Evolutionary conservation across 2,329 filamentous ascomycete species (phyloP).

Genomic region (Fusarium torulosum): DNA sequence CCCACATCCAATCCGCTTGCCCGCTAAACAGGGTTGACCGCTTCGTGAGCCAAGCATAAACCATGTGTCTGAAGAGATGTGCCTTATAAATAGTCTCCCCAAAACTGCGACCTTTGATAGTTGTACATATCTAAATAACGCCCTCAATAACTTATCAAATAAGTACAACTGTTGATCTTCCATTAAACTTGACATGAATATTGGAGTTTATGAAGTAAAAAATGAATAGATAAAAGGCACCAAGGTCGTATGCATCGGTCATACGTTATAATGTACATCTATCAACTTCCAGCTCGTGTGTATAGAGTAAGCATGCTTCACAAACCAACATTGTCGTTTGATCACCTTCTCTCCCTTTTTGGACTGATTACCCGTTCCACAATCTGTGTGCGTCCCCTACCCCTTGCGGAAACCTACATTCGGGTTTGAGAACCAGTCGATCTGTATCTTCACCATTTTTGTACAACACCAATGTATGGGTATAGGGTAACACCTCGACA

Average conservation of each 20-base stretch:
- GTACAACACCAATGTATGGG: not conserved
- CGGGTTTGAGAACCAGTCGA: slow-evolving; percentile 7
- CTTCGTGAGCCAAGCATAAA: not conserved
- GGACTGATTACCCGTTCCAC: slow-evolving; percentile 4
- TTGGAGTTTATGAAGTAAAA: no score
- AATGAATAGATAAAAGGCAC: no score
- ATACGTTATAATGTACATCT: no score
- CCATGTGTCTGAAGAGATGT: slow-evolving; percentile 1
- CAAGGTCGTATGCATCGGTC: no score
- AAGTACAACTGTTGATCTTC: no score
- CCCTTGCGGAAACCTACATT: slow-evolving; percentile 14
- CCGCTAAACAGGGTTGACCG: slow-evolving; percentile 12
- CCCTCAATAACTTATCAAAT: no score
- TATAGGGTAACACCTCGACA: not conserved
- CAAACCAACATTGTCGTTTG: not conserved
- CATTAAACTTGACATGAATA: no score
- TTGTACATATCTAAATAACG: no score
- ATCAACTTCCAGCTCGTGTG: no score
- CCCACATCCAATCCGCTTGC: slow-evolving; percentile 8
- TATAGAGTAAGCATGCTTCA: not conserved
- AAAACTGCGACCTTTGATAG: no score
- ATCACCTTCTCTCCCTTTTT: not conserved
- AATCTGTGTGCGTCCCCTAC: slow-evolving; percentile 17
- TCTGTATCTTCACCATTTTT: not conserved
- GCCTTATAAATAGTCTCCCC: not conserved